phyloP scores from a whole-genome alignment of 768 basidiomycete species.

The Suillus americanus region DNA sequence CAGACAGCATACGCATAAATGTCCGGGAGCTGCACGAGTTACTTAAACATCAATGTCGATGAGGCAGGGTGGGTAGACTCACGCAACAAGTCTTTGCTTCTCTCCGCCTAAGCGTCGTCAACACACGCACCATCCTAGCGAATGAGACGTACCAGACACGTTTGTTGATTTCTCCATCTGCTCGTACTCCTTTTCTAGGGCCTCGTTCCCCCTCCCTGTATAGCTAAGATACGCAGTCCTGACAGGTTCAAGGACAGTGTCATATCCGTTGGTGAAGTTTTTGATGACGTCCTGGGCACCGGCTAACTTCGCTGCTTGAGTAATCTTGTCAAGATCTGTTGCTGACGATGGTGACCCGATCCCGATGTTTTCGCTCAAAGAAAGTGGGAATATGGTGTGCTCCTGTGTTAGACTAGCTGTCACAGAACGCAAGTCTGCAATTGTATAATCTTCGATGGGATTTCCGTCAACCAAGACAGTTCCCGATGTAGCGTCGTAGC shows the following conservation, averaged over 20 bases:
- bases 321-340: slow-evolving; percentile 15
- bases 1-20: slow-evolving; percentile 39
- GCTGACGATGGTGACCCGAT: slow-evolving; percentile 28
- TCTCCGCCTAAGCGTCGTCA: slow-evolving; percentile 25
- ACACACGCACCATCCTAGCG: background rate
- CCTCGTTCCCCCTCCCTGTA: slow-evolving; percentile 13
- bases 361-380: slow-evolving; percentile 40
- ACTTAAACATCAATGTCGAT: background rate
- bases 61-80: background rate
- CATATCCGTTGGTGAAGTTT: slow-evolving; percentile 35
- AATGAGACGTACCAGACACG: slow-evolving; percentile 23
- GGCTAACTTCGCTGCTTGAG: slow-evolving; percentile 30
- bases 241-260: slow-evolving; percentile 39
- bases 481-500: slow-evolving; percentile 34
- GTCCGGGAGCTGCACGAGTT: slow-evolving; percentile 31
- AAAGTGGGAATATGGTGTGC: slow-evolving; percentile 37
- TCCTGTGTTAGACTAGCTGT: slow-evolving; percentile 45
- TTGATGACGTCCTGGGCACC: slow-evolving; percentile 42
- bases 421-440: slow-evolving; percentile 33
- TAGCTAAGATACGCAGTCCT: slow-evolving; percentile 29
- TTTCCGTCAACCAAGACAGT: slow-evolving; percentile 39
- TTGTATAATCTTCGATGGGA: slow-evolving; percentile 32
- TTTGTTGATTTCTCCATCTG: slow-evolving; percentile 18
- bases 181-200: slow-evolving; percentile 16
- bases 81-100: slow-evolving; percentile 32